A percentile compares a stretch with the other conserved stretches of the same genome.
Conservation (phyloP, 139 green algal species). For the Cymbomonas tetramitiformis region DNA sequence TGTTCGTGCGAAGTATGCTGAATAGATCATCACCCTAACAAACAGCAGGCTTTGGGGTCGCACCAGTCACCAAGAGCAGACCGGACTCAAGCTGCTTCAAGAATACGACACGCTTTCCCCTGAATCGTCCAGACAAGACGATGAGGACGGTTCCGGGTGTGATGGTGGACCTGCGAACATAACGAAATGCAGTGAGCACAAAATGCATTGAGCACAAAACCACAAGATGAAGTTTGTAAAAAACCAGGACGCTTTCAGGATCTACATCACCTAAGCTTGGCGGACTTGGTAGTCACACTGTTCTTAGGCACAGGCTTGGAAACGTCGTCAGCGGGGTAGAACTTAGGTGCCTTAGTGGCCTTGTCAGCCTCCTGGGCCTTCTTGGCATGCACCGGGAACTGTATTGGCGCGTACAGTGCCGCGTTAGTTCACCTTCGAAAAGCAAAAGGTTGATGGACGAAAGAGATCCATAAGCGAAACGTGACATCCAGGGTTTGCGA, state of each 20-base stretch:
- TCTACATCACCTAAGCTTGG: conserved; percentile 86
- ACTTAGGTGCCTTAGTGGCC: conserved; percentile 46
- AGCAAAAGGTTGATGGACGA: not conserved
- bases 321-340: conserved; percentile 88
- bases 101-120: conserved; percentile 95
- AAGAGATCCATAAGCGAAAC: no score
- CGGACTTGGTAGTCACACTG: conserved; percentile 20
- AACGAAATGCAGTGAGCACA: not conserved
- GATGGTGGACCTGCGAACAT: conserved; percentile 55
- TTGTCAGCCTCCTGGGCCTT: conserved; percentile 18
- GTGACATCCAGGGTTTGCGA: no score
- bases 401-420: no score
- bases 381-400: no score
- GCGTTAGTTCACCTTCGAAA: not conserved
- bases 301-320: conserved; percentile 50
- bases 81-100: conserved; percentile 81
- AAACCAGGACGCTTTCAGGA: not conserved
- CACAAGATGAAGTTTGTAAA: not conserved
- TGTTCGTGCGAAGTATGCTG: no score
- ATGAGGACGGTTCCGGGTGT: conserved; percentile 92
- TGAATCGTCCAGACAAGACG: conserved; percentile 88
- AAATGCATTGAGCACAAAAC: not conserved
- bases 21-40: no score
- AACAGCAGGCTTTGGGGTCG: no score
- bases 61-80: conserved; percentile 78